Conservation (phyloP, 2,329 filamentous ascomycete genomes). For the Fusarium napiforme region DNA sequence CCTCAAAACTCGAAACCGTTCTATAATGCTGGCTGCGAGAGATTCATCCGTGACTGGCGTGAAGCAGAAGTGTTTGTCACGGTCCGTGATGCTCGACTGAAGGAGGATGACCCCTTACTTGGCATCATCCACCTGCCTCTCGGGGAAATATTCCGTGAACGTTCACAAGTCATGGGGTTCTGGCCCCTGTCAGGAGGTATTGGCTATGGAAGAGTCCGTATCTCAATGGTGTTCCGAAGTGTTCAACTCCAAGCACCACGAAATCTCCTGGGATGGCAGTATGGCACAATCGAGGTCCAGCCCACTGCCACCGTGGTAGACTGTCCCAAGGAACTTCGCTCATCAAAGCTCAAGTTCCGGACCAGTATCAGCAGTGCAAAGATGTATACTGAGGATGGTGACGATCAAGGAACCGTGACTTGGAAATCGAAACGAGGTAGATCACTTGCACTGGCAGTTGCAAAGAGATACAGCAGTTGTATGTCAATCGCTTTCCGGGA, state of each 20-base stretch:
- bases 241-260: slow-evolving; percentile 70
- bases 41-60: slow-evolving; percentile 75
- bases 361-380: slow-evolving; percentile 69
- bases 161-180: slow-evolving; percentile 71
- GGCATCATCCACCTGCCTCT: slow-evolving; percentile 77
- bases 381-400: slow-evolving; percentile 59
- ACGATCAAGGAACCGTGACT: slow-evolving; percentile 48
- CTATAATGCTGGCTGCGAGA: slow-evolving; percentile 80
- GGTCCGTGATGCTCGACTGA: slow-evolving; percentile 73
- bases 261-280: slow-evolving; percentile 74
- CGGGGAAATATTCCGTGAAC: slow-evolving; percentile 67
- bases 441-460: slow-evolving; percentile 63
- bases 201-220: slow-evolving; percentile 74
- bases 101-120: slow-evolving; percentile 76
- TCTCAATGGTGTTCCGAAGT: slow-evolving; percentile 80
- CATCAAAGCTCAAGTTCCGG: slow-evolving; percentile 67
- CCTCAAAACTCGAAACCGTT: slow-evolving; percentile 83
- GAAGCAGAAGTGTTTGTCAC: slow-evolving; percentile 74
- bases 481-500: slow-evolving; percentile 66
- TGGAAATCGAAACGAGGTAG: slow-evolving; percentile 64
- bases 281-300: slow-evolving; percentile 75
- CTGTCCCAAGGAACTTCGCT: slow-evolving; percentile 59
- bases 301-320: slow-evolving; percentile 57
- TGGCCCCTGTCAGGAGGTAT: slow-evolving; percentile 78
- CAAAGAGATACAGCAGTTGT: slow-evolving; percentile 66